Conservation (phyloP, 2,329 filamentous ascomycete species). For the Paramyrothecium sp. region DNA sequence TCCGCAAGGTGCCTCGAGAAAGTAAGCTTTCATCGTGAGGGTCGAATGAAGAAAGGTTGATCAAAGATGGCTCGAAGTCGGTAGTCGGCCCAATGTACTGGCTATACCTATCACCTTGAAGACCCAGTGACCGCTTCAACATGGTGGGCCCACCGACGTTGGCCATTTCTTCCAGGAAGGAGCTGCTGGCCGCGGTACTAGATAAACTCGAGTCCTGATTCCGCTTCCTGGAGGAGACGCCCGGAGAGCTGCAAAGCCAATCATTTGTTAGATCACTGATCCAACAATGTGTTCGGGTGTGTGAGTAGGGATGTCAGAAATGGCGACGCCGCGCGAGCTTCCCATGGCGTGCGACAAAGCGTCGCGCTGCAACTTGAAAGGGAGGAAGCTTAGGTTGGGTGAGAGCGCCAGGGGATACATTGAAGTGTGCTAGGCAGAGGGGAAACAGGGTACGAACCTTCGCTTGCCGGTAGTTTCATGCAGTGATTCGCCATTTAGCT, state of each 20-base stretch:
- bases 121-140: slow-evolving; percentile 68
- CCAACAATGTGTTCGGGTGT: neutral
- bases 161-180: slow-evolving; percentile 68
- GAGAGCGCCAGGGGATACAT: neutral
- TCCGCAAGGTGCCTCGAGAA: slow-evolving; percentile 66
- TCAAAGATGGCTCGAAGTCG: slow-evolving; percentile 79
- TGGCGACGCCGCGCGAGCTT: too few relatives aligned
- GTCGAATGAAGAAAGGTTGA: slow-evolving; percentile 78
- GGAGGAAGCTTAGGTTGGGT: neutral
- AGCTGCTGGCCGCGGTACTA: slow-evolving; percentile 60
- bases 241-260: slow-evolving; percentile 56
- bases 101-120: slow-evolving; percentile 76
- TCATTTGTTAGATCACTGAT: slow-evolving; percentile 40
- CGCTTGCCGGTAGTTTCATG: slow-evolving; percentile 64
- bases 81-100: slow-evolving; percentile 83
- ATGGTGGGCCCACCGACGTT: slow-evolving; percentile 66
- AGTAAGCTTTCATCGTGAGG: slow-evolving; percentile 77
- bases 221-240: slow-evolving; percentile 47
- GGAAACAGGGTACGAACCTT: slow-evolving; percentile 62
- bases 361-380: too few relatives aligned
- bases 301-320: neutral
- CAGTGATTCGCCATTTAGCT: slow-evolving; percentile 63
- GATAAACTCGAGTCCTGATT: slow-evolving; percentile 58
- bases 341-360: too few relatives aligned
- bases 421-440: slow-evolving; percentile 5